Percentiles rank a stretch among this genome's conserved stretches.
Evolutionary conservation across 164 flowering plant genomes (phyloP).

Genomic region (Houttuynia cordata): DNA sequence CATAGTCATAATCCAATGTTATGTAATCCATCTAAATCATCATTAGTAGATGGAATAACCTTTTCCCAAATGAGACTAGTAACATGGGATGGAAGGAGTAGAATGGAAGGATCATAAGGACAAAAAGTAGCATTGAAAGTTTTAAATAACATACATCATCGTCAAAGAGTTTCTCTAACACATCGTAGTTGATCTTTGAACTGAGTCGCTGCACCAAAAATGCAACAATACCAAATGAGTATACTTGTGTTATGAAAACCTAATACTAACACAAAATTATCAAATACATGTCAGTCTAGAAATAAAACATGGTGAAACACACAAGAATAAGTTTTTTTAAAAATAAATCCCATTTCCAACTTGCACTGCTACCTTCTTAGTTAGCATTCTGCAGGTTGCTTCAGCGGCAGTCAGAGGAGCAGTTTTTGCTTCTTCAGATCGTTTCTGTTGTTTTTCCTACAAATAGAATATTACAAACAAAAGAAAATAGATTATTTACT

Average conservation of each 20-base stretch:
- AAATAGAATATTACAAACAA: neutral
- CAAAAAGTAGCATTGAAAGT: neutral
- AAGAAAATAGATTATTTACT: neutral
- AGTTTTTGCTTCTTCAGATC: constrained; percentile 50
- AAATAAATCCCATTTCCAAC: neutral
- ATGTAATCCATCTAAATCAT: too few species aligned
- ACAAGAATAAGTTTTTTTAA: neutral
- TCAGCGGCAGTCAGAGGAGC: constrained; percentile 69
- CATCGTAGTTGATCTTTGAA: constrained; percentile 57
- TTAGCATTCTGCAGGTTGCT: constrained; percentile 53
- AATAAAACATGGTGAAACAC: neutral
- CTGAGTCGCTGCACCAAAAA: constrained; percentile 39
- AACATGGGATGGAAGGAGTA: too few species aligned
- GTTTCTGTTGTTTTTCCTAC: constrained; percentile 53
- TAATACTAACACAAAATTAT: neutral
- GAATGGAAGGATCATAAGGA: neutral
- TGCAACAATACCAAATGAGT: neutral
- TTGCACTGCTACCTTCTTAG: constrained; percentile 38
- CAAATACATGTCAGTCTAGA: neutral
- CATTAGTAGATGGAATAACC: too few species aligned
- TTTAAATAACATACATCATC: constrained; percentile 10
- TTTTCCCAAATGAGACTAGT: too few species aligned
- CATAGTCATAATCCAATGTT: too few species aligned
- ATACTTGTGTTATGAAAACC: neutral
- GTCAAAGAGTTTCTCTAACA: constrained; percentile 42